phyloP scores from a whole-genome alignment of 2,329 filamentous ascomycete genomes.

The Penicillium digitatum region DNA sequence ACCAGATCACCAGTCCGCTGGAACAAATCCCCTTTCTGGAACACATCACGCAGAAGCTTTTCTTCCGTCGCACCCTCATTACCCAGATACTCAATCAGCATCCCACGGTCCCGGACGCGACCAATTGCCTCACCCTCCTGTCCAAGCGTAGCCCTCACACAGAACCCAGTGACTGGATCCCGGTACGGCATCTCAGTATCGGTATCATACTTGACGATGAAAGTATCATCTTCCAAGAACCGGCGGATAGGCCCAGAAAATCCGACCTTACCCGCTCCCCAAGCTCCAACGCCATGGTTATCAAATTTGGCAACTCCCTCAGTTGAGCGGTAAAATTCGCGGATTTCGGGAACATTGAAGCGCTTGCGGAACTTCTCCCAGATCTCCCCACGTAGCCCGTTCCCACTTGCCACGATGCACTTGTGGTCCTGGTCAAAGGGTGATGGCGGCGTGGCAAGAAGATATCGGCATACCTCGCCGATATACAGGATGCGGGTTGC shows the following conservation, averaged over 20 bases:
- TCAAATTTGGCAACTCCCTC: slow-evolving; percentile 48
- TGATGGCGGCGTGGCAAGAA: slow-evolving; percentile 44
- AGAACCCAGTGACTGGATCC: slow-evolving; percentile 46
- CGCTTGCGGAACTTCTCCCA: slow-evolving; percentile 47
- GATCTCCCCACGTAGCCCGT: slow-evolving; percentile 48
- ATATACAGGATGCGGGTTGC: slow-evolving; percentile 47
- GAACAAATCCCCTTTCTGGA: slow-evolving; percentile 46
- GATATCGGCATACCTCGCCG: slow-evolving; percentile 50
- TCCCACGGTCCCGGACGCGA: slow-evolving; percentile 38
- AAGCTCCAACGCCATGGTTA: slow-evolving; percentile 42
- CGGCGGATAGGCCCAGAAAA: slow-evolving; percentile 43
- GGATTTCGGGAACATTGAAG: slow-evolving; percentile 45
- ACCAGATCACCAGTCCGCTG: slow-evolving; percentile 47
- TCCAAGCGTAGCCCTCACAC: slow-evolving; percentile 34
- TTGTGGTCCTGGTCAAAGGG: slow-evolving; percentile 46
- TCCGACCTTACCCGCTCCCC: slow-evolving; percentile 44
- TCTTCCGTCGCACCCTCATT: slow-evolving; percentile 44
- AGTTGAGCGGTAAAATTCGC: slow-evolving; percentile 49
- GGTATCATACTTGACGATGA: slow-evolving; percentile 43
- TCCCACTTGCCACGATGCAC: slow-evolving; percentile 46
- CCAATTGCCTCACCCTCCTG: slow-evolving; percentile 48
- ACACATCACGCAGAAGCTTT: slow-evolving; percentile 45
- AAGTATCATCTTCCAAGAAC: slow-evolving; percentile 41
- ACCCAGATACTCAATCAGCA: slow-evolving; percentile 43
- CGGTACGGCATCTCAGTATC: slow-evolving; percentile 42